Base-by-base conservation (phyloP, 306 rosid species). In the Astragalus glycyphyllos region DNA sequence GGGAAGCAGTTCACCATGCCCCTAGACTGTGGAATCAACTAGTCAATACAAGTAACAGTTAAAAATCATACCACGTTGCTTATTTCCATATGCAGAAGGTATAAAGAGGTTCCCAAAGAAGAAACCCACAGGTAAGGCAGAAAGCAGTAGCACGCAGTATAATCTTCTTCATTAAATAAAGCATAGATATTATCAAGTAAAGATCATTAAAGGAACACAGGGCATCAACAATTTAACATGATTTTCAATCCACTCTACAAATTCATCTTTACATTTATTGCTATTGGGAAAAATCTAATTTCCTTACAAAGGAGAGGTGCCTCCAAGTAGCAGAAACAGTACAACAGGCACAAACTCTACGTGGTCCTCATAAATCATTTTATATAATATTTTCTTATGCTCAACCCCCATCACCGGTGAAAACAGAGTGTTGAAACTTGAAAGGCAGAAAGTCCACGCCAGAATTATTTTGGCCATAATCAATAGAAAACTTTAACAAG, bases 111-210 rank as follows among this genome's bases (percentile, higher is more conserved):
- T 40, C 26, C 47, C 16, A 46, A 59, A 54, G 34, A 13, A 68
- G 59, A 54, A 5, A 53, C 45, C 66, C 59, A 65, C 26, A 58
- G 5, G 60, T 58, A 66, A 76, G 4, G 34, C 9, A 44, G 45
- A 53, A 66, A 71, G 17, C n/a, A n/a, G n/a, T n/a, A n/a, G n/a
- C 47, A 68, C 15, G 13, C 16, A 81, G 60, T 32, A 60, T 8
- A 11, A 20, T 45, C 61, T 67, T 65, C 48, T 65, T 66, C 57
- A 58, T 8, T 45, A 23, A 44, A 31, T 35, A 35, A 53, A 55
- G 3, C 64, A 49, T 65, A 53, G 17, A 8, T 15, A 46, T 15
- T 34, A 49, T 51, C 67, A 40, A 41, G 8, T 16, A 76, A 49
- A 46, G 14, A 59, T 65, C 47, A 53, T 45, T 16, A 23, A 53